These are phyloP conservation scores for Hortaea sp. DNA, from an alignment of 2,329 filamentous ascomycete genomes.

Conservation along the genomic window DNA sequence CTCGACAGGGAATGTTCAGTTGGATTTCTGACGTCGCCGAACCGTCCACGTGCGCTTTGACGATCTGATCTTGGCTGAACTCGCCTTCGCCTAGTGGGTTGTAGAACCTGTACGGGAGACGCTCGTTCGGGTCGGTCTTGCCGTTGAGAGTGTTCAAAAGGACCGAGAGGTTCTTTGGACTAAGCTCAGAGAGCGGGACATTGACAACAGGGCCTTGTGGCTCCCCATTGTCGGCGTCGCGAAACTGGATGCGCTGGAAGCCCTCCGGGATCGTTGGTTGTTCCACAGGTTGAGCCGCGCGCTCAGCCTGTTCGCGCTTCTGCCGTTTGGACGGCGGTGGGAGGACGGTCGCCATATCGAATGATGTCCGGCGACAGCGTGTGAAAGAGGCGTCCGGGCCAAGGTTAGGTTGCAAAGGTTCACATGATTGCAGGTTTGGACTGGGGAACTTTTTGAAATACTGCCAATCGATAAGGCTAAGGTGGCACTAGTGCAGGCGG, in stretches of 20 bases:
- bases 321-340: slow-evolving; percentile 87
- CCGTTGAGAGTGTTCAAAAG: slow-evolving; percentile 77
- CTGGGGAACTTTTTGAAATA: background rate
- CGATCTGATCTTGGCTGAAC: slow-evolving; percentile 25
- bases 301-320: slow-evolving; percentile 62
- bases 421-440: background rate
- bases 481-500: no score
- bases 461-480: background rate
- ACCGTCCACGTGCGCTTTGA: slow-evolving; percentile 38
- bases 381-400: no score
- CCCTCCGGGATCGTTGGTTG: slow-evolving; percentile 58
- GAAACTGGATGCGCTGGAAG: slow-evolving; percentile 63
- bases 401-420: no score
- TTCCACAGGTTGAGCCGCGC: slow-evolving; percentile 65
- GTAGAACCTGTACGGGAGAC: slow-evolving; percentile 57
- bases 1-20: slow-evolving; percentile 55
- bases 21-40: slow-evolving; percentile 48
- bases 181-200: slow-evolving; percentile 74
- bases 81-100: slow-evolving; percentile 38
- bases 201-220: slow-evolving; percentile 61
- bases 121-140: slow-evolving; percentile 47
- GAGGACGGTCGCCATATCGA: slow-evolving; percentile 63
- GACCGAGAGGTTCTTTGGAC: slow-evolving; percentile 79
- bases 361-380: background rate
- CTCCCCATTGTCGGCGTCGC: slow-evolving; percentile 64